phyloP scores from a whole-genome alignment of 805 yeast genomes.

The Metahyphopichia silvanorum region DNA sequence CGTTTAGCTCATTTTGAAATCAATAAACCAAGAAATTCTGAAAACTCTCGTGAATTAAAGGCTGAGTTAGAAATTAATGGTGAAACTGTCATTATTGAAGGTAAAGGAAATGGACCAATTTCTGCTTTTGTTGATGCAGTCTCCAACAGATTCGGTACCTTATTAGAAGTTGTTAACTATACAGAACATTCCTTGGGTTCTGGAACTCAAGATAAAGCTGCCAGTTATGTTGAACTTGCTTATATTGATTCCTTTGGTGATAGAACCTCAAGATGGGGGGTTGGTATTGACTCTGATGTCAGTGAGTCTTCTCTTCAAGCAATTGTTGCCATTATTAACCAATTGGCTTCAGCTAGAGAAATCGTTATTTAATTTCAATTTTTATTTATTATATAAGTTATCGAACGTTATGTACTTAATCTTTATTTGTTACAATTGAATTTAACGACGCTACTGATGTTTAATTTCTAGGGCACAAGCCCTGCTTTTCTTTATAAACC shows the following conservation, averaged over 20 bases:
- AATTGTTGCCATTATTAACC: conserved; percentile 60
- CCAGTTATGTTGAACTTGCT: conserved; percentile 63
- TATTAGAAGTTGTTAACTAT: conserved; percentile 63
- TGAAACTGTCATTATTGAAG: conserved; percentile 35
- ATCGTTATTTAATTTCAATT: conserved; percentile 1
- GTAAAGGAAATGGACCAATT: conserved; percentile 77
- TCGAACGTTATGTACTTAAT: too few species aligned
- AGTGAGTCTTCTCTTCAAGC: conserved; percentile 55
- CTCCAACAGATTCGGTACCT: conserved; percentile 46
- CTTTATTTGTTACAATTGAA: too few species aligned
- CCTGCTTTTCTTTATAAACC: too few species aligned
- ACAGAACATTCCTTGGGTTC: conserved; percentile 72
- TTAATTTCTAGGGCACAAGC: too few species aligned
- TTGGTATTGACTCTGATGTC: conserved; percentile 42
- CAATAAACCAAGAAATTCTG: conserved; percentile 24
- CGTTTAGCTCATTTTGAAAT: conserved; percentile 47
- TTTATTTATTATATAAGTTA: too few species aligned
- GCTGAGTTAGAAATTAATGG: conserved; percentile 27
- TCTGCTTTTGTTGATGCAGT: conserved; percentile 70
- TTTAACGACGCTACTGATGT: too few species aligned
- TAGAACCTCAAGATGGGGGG: conserved; percentile 38
- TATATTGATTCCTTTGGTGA: conserved; percentile 33
- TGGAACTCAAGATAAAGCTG: conserved; percentile 71
- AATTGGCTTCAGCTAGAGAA: conserved; percentile 7
- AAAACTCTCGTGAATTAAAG: conserved; percentile 45